These are phyloP conservation scores for Gossypium davidsonii DNA, from an alignment of 441 rosid species.

Conservation along the genomic window DNA sequence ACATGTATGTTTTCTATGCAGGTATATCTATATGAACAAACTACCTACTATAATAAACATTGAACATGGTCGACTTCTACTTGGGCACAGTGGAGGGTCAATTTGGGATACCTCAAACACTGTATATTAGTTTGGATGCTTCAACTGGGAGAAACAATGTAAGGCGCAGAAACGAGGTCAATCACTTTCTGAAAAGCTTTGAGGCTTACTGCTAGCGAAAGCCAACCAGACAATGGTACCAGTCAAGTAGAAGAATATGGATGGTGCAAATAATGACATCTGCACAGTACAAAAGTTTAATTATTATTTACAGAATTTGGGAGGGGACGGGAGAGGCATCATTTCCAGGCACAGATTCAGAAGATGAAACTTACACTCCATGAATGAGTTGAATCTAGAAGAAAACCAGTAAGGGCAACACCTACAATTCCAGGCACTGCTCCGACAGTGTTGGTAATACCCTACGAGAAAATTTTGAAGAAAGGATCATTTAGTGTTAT, in stretches of 20 bases:
- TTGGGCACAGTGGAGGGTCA: constrained; percentile 10
- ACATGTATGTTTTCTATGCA: constrained; percentile 1
- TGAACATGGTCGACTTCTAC: constrained; percentile 15
- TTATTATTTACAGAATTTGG: not conserved
- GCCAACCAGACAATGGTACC: constrained; percentile 83
- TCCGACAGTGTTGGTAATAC: constrained; percentile 85
- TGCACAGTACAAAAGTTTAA: constrained; percentile 23
- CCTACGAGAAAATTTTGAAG: constrained; percentile 36
- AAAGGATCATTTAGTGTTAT: not conserved
- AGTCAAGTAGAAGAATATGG: constrained; percentile 87
- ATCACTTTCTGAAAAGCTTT: constrained; percentile 48
- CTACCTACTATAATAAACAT: not conserved
- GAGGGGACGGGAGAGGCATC: not conserved
- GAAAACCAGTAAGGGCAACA: constrained; percentile 82
- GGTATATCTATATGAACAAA: constrained; percentile 2
- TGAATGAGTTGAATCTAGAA: constrained; percentile 85
- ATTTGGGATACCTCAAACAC: constrained; percentile 3
- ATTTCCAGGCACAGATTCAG: not conserved
- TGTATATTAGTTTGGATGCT: constrained; percentile 13
- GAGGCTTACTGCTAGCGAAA: constrained; percentile 85
- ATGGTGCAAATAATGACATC: constrained; percentile 76
- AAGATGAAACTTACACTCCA: constrained; percentile 74
- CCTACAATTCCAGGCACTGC: constrained; percentile 92
- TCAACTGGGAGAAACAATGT: not conserved
- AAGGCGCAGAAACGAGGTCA: constrained; percentile 16